Percentiles rank a stretch among this genome's conserved stretches.
Conservation (phyloP, 129 eudicot genomes). For the Ambrosia artemisiifolia region DNA sequence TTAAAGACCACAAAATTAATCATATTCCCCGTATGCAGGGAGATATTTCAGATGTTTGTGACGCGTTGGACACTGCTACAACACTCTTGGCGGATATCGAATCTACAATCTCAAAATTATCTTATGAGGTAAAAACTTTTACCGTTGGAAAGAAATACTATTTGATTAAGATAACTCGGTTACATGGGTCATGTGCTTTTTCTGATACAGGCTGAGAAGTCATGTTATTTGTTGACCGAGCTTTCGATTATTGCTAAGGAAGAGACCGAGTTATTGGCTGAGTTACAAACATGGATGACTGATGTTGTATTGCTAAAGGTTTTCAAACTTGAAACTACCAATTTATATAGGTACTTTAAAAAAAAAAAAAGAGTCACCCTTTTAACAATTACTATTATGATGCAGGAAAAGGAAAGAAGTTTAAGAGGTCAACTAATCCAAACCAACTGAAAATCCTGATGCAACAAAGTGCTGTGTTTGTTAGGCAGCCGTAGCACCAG, state of each 20-base stretch:
- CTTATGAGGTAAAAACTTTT: conserved; percentile 22
- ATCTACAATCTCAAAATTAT: conserved; percentile 29
- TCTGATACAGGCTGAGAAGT: conserved; percentile 41
- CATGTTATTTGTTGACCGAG: conserved; percentile 49
- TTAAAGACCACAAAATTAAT: not conserved
- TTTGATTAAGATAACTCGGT: not conserved
- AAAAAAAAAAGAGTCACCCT: too few species aligned
- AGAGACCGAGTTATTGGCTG: conserved; percentile 40
- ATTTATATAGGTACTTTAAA: not conserved
- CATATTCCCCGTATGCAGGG: conserved; percentile 25
- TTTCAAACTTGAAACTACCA: not conserved
- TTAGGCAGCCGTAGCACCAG: not conserved
- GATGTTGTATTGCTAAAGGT: conserved; percentile 43
- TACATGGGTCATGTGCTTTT: not conserved
- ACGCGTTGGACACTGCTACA: conserved; percentile 34
- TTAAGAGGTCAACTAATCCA: conserved; percentile 41
- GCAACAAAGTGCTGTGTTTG: not conserved
- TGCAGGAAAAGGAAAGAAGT: conserved; percentile 50
- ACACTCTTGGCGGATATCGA: conserved; percentile 41
- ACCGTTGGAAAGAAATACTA: not conserved
- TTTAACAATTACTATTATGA: not conserved
- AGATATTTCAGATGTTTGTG: conserved; percentile 35
- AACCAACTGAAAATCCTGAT: conserved; percentile 10
- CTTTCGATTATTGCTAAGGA: conserved; percentile 41
- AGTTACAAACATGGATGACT: conserved; percentile 37